Percentiles rank a stretch among this genome's conserved stretches.
phyloP scores from a whole-genome alignment of 1,139 yeast species.

The Blastobotrys elegans region DNA sequence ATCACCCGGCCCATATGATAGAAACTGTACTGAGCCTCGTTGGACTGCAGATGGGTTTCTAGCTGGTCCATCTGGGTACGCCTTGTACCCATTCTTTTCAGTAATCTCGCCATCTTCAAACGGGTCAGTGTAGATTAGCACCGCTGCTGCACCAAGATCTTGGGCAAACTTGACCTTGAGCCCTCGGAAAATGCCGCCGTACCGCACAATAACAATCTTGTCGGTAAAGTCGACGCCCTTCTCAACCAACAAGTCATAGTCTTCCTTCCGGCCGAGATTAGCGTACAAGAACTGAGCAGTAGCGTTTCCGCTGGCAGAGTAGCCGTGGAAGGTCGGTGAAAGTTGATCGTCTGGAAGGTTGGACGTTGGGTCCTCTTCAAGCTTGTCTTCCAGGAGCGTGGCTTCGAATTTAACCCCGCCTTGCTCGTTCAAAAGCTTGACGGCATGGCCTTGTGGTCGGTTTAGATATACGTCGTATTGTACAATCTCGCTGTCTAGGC shows the following conservation, averaged over 20 bases:
- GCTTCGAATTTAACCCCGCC: constrained; percentile 51
- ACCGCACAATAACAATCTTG: constrained; percentile 54
- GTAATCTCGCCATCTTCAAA: constrained; percentile 51
- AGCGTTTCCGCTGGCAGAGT: constrained; percentile 64
- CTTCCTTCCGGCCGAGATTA: constrained; percentile 55
- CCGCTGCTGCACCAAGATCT: constrained; percentile 57
- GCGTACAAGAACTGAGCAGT: constrained; percentile 56
- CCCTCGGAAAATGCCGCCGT: constrained; percentile 59
- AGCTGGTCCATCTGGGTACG: constrained; percentile 67
- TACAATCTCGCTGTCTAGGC: constrained; percentile 49
- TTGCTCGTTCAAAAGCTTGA: constrained; percentile 39
- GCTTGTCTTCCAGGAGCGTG: constrained; percentile 62
- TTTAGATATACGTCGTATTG: constrained; percentile 57
- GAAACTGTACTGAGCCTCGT: constrained; percentile 77
- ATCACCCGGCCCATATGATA: constrained; percentile 78
- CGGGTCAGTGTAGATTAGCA: constrained; percentile 60
- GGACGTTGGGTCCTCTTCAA: constrained; percentile 68
- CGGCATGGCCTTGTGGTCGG: constrained; percentile 53
- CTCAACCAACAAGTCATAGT: constrained; percentile 44
- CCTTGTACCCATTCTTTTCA: constrained; percentile 46
- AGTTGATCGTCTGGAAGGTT: constrained; percentile 39
- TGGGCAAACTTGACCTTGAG: constrained; percentile 65
- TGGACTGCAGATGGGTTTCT: constrained; percentile 67
- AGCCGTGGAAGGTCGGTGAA: constrained; percentile 62
- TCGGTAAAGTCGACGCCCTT: constrained; percentile 46